A percentile compares a stretch with the other conserved stretches of the same genome.
phyloP scores from a whole-genome alignment of 2,329 filamentous ascomycete genomes.

The Hypocrella siamensis region DNA sequence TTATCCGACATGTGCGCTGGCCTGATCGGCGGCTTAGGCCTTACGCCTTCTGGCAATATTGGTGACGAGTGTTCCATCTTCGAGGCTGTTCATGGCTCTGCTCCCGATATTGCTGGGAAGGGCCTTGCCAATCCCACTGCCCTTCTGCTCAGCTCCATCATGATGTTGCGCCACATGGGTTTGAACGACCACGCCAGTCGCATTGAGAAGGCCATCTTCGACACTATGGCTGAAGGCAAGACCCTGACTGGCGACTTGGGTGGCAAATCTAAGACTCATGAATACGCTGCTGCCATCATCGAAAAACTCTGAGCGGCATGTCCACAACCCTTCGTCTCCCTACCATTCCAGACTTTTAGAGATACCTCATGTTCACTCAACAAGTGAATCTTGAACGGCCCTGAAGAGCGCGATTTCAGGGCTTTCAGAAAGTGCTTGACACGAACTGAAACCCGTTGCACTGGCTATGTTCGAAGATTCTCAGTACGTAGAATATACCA shows the following conservation, averaged over 20 bases:
- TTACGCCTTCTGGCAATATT: conserved; percentile 96
- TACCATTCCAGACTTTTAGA: background rate
- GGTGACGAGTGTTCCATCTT: conserved; percentile 99
- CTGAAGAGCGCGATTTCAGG: background rate
- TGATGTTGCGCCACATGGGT: conserved; percentile 99
- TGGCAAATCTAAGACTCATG: conserved; percentile 87
- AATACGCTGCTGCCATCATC: conserved; percentile 91
- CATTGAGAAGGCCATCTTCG: conserved; percentile 93
- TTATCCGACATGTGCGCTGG: conserved; percentile 98
- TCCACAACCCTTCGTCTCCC: conserved; percentile 3
- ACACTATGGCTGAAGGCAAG: conserved; percentile 92
- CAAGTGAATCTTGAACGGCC: background rate
- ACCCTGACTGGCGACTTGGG: conserved; percentile 88
- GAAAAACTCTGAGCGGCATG: conserved; percentile 37
- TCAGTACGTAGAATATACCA: conserved; percentile 15
- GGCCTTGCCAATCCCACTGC: conserved; percentile 94
- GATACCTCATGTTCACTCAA: conserved; percentile 1
- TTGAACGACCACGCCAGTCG: conserved; percentile 67
- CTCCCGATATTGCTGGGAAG: conserved; percentile 93
- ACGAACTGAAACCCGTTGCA: too few species aligned
- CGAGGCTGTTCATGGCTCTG: conserved; percentile 96
- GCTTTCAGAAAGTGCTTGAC: background rate
- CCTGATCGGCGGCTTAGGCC: conserved; percentile 90
- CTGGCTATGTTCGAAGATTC: conserved; percentile 8
- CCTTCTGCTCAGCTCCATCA: conserved; percentile 86